A percentile compares a stretch with the other conserved stretches of the same genome.
Evolutionary conservation across 371 early-diverging fungal species (phyloP).

Genomic region (Actinomortierella ambigua): DNA sequence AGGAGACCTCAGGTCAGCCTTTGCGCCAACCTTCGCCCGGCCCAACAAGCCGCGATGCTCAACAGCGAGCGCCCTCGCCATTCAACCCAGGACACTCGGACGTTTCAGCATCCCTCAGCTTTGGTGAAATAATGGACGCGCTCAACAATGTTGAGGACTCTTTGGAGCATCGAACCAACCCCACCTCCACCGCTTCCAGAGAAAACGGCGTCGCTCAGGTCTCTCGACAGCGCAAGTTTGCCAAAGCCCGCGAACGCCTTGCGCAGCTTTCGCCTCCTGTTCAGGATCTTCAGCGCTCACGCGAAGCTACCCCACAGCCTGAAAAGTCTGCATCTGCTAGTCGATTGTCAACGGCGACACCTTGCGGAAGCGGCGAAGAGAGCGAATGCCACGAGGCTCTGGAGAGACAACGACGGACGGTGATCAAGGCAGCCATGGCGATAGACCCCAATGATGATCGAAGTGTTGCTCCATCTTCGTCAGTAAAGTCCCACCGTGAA

Average conservation of each 20-base stretch:
- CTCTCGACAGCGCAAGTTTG: conserved; percentile 15
- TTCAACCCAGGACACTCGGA: conserved; percentile 3
- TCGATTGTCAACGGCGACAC: not conserved
- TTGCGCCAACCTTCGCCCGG: not conserved
- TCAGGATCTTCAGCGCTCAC: not conserved
- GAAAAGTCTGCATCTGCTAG: not conserved
- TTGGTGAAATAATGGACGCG: conserved; percentile 31
- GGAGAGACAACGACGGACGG: conserved; percentile 10
- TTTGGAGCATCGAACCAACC: conserved; percentile 4
- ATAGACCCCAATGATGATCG: conserved; percentile 25
- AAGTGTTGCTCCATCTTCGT: conserved; percentile 7
- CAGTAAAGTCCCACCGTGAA: not conserved
- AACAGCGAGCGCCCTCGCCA: too few species aligned
- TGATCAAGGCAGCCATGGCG: conserved; percentile 17
- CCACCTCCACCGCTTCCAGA: too few species aligned
- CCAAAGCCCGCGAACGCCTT: conserved; percentile 18
- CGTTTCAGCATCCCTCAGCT: conserved; percentile 15
- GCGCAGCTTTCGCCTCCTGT: conserved; percentile 11
- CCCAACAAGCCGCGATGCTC: not conserved
- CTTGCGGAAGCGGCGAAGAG: not conserved
- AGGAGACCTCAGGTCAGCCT: not conserved
- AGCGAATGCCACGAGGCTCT: conserved; percentile 16
- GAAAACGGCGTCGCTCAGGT: not conserved
- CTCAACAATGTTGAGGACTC: conserved; percentile 21
- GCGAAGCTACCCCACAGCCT: not conserved